Evolutionary conservation across 495 filamentous ascomycete species (phyloP), one percentile per base, ranked within the genome.

Genomic region (Parathielavia hyrcaniae): DNA sequence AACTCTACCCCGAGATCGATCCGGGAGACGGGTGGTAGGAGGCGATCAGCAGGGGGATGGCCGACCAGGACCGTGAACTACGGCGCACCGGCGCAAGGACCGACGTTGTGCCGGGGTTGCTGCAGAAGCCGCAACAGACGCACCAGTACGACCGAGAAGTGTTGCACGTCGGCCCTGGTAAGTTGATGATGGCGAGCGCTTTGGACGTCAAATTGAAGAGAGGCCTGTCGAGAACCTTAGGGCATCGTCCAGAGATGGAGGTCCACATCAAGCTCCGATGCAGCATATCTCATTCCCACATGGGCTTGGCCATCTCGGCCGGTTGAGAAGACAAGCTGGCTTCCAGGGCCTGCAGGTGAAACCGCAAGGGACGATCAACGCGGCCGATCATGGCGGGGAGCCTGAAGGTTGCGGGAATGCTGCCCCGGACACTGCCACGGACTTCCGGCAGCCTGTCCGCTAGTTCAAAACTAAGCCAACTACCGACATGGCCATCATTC

Each of bases 151-250:
- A 56, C 45, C 30, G n/a, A 17, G 53, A n/a, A 47, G 19, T 30
- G 53, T 54, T n/a, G 17, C 35, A 56, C 44, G 14, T 41, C 53
- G 34, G 44, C 19, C 44, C 53, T 44, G 44, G 22, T 19, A 41
- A 16, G 11, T 38, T 36, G 14, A 10, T 7, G 13, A 13, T 30
- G 3, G 17, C 41, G 22, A 20, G 41, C 17, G 49, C n/a, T 16
- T 6, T 39, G 36, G 14, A 11, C 30, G 9, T 22, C 14, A 5
- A 50, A 30, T 30, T 6, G 6, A 6, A 30, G 2, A 6, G 20
- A 30, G 26, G 9, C 12, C 23, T 19, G 19, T 46, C 41, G 16
- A 17, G n/a, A n/a, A 8, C 41, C 14, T 0, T 9, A 3, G 19
- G 10, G 19, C n/a, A 35, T 45, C 3, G 2, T 54, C 26, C 39